phyloP scores from a whole-genome alignment of 1,139 yeast genomes.

The Blastobotrys petasosporus region DNA sequence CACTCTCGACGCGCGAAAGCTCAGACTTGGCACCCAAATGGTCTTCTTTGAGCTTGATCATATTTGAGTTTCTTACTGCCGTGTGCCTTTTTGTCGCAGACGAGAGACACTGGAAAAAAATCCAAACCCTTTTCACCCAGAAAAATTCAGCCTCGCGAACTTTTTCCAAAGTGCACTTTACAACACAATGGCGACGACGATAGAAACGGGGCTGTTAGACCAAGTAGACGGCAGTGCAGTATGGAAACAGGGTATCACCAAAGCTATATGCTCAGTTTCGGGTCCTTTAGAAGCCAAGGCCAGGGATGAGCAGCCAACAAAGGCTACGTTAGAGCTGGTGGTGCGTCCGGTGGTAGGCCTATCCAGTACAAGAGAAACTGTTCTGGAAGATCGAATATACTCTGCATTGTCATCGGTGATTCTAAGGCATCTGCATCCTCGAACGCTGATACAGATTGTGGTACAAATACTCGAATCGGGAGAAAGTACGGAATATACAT shows the following conservation, averaged over 20 bases:
- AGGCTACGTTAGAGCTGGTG: slow-evolving; percentile 71
- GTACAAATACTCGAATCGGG: slow-evolving; percentile 73
- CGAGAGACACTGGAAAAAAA: background rate
- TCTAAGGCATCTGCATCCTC: slow-evolving; percentile 64
- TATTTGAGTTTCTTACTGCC: background rate
- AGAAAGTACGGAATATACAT: slow-evolving; percentile 31
- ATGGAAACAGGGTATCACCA: slow-evolving; percentile 45
- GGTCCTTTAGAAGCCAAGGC: slow-evolving; percentile 88
- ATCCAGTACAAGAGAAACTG: slow-evolving; percentile 69
- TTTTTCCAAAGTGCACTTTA: slow-evolving; percentile 1
- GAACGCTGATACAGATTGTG: slow-evolving; percentile 79
- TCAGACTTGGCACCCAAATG: slow-evolving; percentile 30
- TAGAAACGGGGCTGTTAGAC: slow-evolving; percentile 33
- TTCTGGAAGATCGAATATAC: slow-evolving; percentile 65
- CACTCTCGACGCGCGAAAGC: slow-evolving; percentile 34
- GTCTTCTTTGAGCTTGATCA: slow-evolving; percentile 15
- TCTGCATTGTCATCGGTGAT: slow-evolving; percentile 57
- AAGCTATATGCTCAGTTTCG: slow-evolving; percentile 67
- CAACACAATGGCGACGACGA: slow-evolving; percentile 3
- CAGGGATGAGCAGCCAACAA: slow-evolving; percentile 79
- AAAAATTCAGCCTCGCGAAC: background rate
- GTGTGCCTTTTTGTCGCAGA: background rate
- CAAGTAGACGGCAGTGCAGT: slow-evolving; percentile 80
- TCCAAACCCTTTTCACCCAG: background rate
- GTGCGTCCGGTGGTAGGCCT: slow-evolving; percentile 76